Percentiles rank a stretch among this genome's conserved stretches.
Conservation (phyloP, 208 protist genomes). For the Sergeia podlipaevii region DNA sequence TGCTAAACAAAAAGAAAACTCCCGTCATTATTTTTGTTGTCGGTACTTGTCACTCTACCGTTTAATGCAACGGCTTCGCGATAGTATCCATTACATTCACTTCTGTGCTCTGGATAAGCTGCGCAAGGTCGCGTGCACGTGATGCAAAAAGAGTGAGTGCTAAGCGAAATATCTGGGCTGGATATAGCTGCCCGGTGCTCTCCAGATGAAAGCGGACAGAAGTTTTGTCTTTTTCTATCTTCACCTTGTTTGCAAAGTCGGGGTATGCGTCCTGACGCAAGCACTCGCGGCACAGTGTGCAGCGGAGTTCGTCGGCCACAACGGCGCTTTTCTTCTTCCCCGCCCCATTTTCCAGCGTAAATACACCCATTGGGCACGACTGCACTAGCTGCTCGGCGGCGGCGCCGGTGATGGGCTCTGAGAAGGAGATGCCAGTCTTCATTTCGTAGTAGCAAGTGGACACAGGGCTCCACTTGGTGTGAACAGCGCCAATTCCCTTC, state of each 20-base stretch:
- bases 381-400: constrained; percentile 79
- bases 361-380: constrained; percentile 93
- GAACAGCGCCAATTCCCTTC: constrained; percentile 95
- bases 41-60: neutral
- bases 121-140: constrained; percentile 59
- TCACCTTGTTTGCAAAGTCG: constrained; percentile 40
- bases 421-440: constrained; percentile 90
- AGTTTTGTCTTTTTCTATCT: constrained; percentile 84
- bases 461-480: constrained; percentile 99
- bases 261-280: constrained; percentile 80
- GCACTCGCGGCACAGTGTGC: constrained; percentile 97
- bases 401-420: constrained; percentile 59
- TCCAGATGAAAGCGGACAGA: constrained; percentile 86
- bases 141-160: constrained; percentile 77
- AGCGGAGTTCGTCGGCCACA: constrained; percentile 87
- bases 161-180: constrained; percentile 62
- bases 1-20: too few relatives aligned
- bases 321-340: constrained; percentile 61
- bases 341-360: constrained; percentile 77
- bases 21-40: too few relatives aligned
- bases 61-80: constrained; percentile 3
- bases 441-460: constrained; percentile 96
- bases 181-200: constrained; percentile 79
- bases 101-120: constrained; percentile 69
- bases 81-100: constrained; percentile 33